Evolutionary conservation across 805 yeast genomes (phyloP), one percentile per base, ranked within the genome.

Genomic region (Kuraishia borneana): DNA sequence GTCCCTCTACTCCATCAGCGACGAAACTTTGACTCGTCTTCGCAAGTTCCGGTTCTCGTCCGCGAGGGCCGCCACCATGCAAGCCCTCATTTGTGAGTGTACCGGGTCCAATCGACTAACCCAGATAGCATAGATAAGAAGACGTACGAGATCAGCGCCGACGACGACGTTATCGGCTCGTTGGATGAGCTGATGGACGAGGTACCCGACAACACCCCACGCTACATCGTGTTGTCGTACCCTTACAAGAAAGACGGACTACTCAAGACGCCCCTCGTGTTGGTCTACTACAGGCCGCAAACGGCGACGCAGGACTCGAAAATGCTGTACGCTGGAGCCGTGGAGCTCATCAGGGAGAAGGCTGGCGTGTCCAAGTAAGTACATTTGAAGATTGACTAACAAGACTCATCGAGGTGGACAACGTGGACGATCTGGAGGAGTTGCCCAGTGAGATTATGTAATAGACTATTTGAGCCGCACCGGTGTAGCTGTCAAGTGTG

Each of bases 271-370:
- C 96, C 95, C 3, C 66, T 81, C 40, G 83, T 87, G 2, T 54
- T 88, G 51, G 45, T 88, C n/a, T 88, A 85, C 54, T 88, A 88
- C 77, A 70, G 83, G 39, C 96, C 96, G 3, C 79, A 78, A 18
- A 84, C 94, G 1, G 67, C 84, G n/a, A 79, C 83, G 13, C 89
- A 80, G 50, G 83, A 81, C 36, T 64, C 70, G 48, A 76, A 80
- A 53, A 88, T 87, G 96, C 58, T 83, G 32, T 87, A 85, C 46
- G 96, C 96, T 1, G 94, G 92, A 4, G 94, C 95, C 2, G 71
- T 83, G 17, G 96, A 88, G 51, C 57, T 79, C 42, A 68, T 88
- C 37, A 68, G 89, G 53, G 76, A 72, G 33, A 77, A 79, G 43
- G 79, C 88, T n/a, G 84, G 85, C 13, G 85, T 83, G n/a, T 61